Base-by-base conservation (phyloP, 805 yeast genomes). In the Starmerella potacharoeniae region DNA sequence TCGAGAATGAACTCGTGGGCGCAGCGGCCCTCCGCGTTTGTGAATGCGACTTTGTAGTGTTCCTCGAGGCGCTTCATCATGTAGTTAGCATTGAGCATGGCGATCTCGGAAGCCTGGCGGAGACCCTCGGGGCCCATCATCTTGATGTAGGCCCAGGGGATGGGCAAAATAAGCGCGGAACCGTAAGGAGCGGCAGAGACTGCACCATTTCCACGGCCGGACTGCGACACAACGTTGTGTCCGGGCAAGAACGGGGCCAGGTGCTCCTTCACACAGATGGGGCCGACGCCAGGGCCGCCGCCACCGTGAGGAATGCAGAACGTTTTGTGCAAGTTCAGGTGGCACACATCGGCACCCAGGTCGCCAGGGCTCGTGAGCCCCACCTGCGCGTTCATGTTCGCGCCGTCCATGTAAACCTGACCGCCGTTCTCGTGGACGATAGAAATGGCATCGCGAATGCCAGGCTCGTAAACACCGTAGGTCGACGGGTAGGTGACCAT, bases 271-370 rank as follows among this genome's bases (percentile, higher is more conserved):
- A 91, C 97, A 77, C 97, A 88, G 60, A 93, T 93, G 51, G 97
- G 97, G 17, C 97, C 98, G 65, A 89, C 95, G 67, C 97, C 98
- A 43, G 98, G 98, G 44, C 98, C 98, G 68, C 98, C 98, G 68
- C 98, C 98, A 66, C 98, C 98, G 66, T 93, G 98, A 54, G 96
- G 95, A 66, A 93, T 88, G 47, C 97, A 89, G 75, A 93, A 93
- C 0, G 98, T 93, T 74, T 93, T 93, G 76, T 93, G 98, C 68
- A 93, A 76, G 70, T 93, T 93, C 74, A 93, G 78, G 66, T 93
- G 98, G 70, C 98, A 93, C 43, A 93, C 97, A 72, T 93, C 98
- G 11, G 97, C 97, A 52, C 97, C 97, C 63, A 93, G 74, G 67
- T 89, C 97, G 56, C 97, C 98, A 9, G 98, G 97, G 6, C 95